Evolutionary conservation across 2,329 filamentous ascomycete genomes (phyloP), one percentile per base, ranked within the genome.

Genomic region (Fusarium sp.): DNA sequence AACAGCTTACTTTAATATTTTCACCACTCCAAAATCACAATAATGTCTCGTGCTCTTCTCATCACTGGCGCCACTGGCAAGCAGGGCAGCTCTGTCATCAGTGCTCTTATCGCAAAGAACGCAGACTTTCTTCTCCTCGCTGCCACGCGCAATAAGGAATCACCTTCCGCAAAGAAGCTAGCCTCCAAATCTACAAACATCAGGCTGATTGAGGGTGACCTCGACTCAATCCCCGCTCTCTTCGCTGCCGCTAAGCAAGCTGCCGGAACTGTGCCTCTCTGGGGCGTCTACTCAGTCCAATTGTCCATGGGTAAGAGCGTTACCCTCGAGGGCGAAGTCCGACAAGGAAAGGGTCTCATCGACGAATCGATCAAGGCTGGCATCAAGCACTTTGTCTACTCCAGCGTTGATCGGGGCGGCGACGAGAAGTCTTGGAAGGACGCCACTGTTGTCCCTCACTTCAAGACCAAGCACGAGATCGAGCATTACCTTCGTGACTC

Each of bases 341-440:
- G 54, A 6, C 72, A 74, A 41, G 70, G 72, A n/a, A 74, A 74
- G 32, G 66, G 48, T 8, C 62, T 74, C 3, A 39, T 75, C 4
- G 73, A 75, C 1, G 65, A 73, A 11, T 58, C 73, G 0, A 66
- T 75, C 42, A 68, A 67, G 39, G 30, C 55, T 3, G 68, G 61
- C 0, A 22, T 75, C 13, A 45, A 62, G 14, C 77, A 78, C 26
- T 89, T 78, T 63, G 77, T 78, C 11, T 75, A 79, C 22, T 73
- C 71, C n/a, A 73, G 73, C 8, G 76, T 79, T 26, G 77, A 79
- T 22, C 75, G 76, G 8, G 76, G 76, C 20, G 77, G 77, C 26
- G 74, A 79, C 28, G 56, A 75, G n/a, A 62, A 54, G 44, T 79
- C 75, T 11, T 78, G 76, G 76, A 30, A 51, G 2, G 66, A 77